A percentile compares a stretch with the other conserved stretches of the same genome.
These are phyloP conservation scores for Xylaria sp. DNA, from an alignment of 2,329 filamentous ascomycete species.

Conservation along the genomic window DNA sequence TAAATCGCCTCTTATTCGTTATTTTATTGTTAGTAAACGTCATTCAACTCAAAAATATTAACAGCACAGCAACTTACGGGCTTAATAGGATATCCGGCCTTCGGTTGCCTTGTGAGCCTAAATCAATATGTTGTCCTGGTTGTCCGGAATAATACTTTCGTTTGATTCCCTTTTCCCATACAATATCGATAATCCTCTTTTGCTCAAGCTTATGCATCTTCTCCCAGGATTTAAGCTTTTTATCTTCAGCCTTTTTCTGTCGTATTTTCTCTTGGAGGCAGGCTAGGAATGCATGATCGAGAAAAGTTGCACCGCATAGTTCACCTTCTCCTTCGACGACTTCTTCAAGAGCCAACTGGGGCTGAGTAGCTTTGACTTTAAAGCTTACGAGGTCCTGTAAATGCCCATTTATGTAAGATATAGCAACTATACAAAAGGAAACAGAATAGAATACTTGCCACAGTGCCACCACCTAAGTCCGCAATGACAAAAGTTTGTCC, in stretches of 20 bases:
- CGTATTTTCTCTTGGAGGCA: constrained; percentile 46
- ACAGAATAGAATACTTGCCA: too few relatives aligned
- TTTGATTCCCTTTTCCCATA: constrained; percentile 30
- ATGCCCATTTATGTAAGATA: constrained; percentile 23
- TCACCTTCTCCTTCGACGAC: constrained; percentile 53
- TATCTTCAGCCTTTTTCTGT: too few relatives aligned
- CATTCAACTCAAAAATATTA: neutral
- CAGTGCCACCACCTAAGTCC: constrained; percentile 50
- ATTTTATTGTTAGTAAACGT: neutral
- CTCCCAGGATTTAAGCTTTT: constrained; percentile 14
- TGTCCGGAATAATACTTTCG: constrained; percentile 18
- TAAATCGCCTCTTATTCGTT: constrained; percentile 6
- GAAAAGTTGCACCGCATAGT: constrained; percentile 54
- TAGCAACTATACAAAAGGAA: too few relatives aligned
- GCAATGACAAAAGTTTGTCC: constrained; percentile 45
- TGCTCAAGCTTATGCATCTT: constrained; percentile 19
- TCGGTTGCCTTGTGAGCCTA: constrained; percentile 15
- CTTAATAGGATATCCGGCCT: constrained; percentile 3
- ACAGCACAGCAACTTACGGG: neutral
- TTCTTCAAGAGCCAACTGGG: constrained; percentile 49
- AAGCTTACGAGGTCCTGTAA: constrained; percentile 56
- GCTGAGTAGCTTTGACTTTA: constrained; percentile 33
- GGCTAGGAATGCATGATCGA: constrained; percentile 52
- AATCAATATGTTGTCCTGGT: constrained; percentile 7
- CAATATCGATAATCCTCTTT: constrained; percentile 14